phyloP scores from a whole-genome alignment of 805 yeast species.

The Sugiyamaella boreocaroliniensis region DNA sequence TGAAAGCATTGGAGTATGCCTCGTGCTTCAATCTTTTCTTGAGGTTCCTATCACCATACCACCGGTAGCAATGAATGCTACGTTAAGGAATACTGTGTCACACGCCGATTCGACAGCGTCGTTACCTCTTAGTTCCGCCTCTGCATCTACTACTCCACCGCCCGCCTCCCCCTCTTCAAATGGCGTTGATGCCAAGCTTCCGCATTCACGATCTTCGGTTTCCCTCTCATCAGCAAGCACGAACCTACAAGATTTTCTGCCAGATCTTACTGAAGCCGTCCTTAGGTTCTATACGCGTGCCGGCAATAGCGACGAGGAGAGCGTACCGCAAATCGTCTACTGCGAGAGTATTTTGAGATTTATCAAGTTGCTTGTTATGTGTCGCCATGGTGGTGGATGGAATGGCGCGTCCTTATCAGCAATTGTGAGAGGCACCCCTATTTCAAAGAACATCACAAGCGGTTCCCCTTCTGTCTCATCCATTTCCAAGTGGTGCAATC shows the following conservation, averaged over 20 bases:
- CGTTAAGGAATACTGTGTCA: not conserved
- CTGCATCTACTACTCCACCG: slow-evolving; percentile 5
- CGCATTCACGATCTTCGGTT: not conserved
- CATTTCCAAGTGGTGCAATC: slow-evolving; percentile 45
- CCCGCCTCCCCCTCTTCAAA: slow-evolving; percentile 7
- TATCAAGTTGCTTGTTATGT: slow-evolving; percentile 50
- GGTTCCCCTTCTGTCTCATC: slow-evolving; percentile 31
- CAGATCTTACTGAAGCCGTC: slow-evolving; percentile 29
- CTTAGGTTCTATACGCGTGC: slow-evolving; percentile 42
- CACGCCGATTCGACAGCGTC: not conserved
- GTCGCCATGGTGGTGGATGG: slow-evolving; percentile 46
- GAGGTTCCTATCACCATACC: slow-evolving; percentile 42
- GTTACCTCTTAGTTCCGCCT: not conserved
- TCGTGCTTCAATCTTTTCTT: slow-evolving; percentile 52
- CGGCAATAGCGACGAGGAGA: slow-evolving; percentile 55
- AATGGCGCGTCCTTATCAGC: slow-evolving; percentile 37
- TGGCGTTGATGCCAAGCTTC: not conserved
- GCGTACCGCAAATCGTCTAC: slow-evolving; percentile 74
- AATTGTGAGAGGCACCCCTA: slow-evolving; percentile 38
- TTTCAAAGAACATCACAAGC: slow-evolving; percentile 21
- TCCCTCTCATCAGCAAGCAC: slow-evolving; percentile 9
- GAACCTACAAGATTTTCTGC: slow-evolving; percentile 20
- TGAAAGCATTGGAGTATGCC: slow-evolving; percentile 70
- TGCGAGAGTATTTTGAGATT: slow-evolving; percentile 64
- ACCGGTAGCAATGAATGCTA: slow-evolving; percentile 16